Evolutionary conservation across 2,329 filamentous ascomycete genomes (phyloP), one percentile per base, ranked within the genome.

Genomic region (Colletotrichum sp.): DNA sequence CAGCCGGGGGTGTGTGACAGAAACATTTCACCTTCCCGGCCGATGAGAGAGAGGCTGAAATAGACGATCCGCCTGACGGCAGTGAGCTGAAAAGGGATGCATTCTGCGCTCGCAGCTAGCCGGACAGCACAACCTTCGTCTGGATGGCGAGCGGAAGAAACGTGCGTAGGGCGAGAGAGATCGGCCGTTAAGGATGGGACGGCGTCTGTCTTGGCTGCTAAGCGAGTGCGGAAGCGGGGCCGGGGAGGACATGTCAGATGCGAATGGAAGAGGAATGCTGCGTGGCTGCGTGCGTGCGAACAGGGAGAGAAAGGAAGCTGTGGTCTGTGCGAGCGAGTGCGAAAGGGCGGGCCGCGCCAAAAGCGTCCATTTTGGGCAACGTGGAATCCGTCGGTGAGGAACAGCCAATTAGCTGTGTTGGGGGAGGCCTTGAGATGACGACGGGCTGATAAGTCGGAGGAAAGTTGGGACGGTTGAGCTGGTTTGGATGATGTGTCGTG

Each of bases 311-410:
- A 57, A 55, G 60, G 24, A 67, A 34, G 55, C 32, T 21, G 16
- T 73, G 73, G 64, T 60, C 73, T 68, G 69, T 76, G 73, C 73
- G 69, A 44, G 64, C 70, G 73, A 76, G 63, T 72, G 73, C 73
- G 73, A 76, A 15, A 64, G 44, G 44, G 44, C 39, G 52, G 55
- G 21, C 18, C n/a, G 60, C 44, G 57, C 57, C 71, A 28, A 69
- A 39, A 10, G 63, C 55, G 9, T 34, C 30, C 62, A 64, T n/a
- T 39, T 28, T 10, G 7, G 60, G 67, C 15, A 26, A 49, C 44
- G 12, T 57, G 26, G n/a, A 15, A 12, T 26, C n/a, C 24, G 32
- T 10, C 9, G 18, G n/a, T 16, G 24, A 34, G 28, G 7, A 13
- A n/a, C 13, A 30, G 21, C 30, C 10, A 5, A 70, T 30, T n/a